A percentile compares a stretch with the other conserved stretches of the same genome.
Conservation (phyloP, 2,329 filamentous ascomycete species). For the Madurella fahalii region DNA sequence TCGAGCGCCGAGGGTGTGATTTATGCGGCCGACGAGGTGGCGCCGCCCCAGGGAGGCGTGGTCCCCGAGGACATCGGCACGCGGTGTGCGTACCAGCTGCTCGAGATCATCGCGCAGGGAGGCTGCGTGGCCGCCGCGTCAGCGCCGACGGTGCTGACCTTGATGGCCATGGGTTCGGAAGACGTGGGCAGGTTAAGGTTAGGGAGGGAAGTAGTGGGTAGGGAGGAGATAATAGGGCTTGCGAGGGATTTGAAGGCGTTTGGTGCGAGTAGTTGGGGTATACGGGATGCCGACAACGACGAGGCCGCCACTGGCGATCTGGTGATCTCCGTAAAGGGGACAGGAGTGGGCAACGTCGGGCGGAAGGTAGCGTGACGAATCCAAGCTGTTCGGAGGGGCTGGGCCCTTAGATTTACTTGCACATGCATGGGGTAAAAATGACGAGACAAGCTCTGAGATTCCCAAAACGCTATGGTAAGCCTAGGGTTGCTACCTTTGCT, state of each 20-base stretch:
- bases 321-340: conserved; percentile 85
- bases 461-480: not conserved
- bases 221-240: conserved; percentile 73
- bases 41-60: conserved; percentile 72
- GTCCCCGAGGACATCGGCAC: conserved; percentile 88
- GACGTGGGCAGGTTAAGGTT: conserved; percentile 85
- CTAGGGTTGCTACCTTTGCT: conserved; percentile 16
- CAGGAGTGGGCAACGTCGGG: conserved; percentile 90
- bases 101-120: conserved; percentile 77
- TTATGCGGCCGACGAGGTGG: conserved; percentile 80
- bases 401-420: not conserved
- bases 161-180: conserved; percentile 98
- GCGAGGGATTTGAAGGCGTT: conserved; percentile 85
- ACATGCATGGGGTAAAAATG: not conserved
- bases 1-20: conserved; percentile 75
- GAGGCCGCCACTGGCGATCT: conserved; percentile 65
- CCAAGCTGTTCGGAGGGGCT: not conserved
- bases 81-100: conserved; percentile 80
- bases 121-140: conserved; percentile 75
- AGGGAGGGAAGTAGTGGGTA: conserved; percentile 75
- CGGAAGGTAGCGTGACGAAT: conserved; percentile 66
- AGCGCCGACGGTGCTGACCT: conserved; percentile 68
- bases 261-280: conserved; percentile 84
- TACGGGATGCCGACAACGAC: conserved; percentile 67
- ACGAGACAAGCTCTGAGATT: not conserved